Evolutionary conservation across 495 filamentous ascomycete species (phyloP).

Genomic region (Xylaria nigripes): DNA sequence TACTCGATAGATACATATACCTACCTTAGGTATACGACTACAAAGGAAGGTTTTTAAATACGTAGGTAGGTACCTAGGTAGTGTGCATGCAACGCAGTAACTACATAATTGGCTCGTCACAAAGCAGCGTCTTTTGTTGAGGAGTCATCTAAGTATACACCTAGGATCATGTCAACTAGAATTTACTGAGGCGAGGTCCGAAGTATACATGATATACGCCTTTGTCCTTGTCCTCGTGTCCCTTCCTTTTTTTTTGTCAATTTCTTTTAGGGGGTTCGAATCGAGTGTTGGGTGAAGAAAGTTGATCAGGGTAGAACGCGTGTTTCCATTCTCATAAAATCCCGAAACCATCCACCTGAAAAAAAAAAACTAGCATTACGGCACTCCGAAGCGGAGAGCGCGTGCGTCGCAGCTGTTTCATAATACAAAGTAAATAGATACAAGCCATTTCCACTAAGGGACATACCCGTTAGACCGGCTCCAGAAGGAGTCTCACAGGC

Average conservation of each 20-base stretch:
- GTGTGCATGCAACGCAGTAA: too few species aligned
- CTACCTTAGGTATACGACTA: too few species aligned
- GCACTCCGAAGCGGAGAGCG: not conserved
- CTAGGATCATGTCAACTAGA: not conserved
- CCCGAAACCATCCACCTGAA: not conserved
- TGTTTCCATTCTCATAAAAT: slow-evolving; percentile 10
- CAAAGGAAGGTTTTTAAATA: too few species aligned
- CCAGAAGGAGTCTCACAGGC: slow-evolving; percentile 3
- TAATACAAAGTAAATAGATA: slow-evolving; percentile 11
- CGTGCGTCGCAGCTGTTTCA: slow-evolving; percentile 2
- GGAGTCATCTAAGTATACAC: not conserved
- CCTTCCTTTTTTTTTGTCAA: not conserved
- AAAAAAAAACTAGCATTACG: not conserved
- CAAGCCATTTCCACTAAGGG: slow-evolving; percentile 2
- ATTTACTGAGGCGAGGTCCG: not conserved
- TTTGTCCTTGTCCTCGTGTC: not conserved
- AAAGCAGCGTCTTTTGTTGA: too few species aligned
- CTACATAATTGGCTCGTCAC: too few species aligned
- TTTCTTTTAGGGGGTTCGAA: not conserved
- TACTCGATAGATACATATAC: too few species aligned
- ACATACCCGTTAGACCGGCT: not conserved
- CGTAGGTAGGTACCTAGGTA: too few species aligned
- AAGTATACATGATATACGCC: not conserved
- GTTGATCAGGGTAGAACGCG: not conserved
- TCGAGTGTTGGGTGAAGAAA: not conserved